Conservation (phyloP, 208 protist species). For the Angomonas deanei region DNA sequence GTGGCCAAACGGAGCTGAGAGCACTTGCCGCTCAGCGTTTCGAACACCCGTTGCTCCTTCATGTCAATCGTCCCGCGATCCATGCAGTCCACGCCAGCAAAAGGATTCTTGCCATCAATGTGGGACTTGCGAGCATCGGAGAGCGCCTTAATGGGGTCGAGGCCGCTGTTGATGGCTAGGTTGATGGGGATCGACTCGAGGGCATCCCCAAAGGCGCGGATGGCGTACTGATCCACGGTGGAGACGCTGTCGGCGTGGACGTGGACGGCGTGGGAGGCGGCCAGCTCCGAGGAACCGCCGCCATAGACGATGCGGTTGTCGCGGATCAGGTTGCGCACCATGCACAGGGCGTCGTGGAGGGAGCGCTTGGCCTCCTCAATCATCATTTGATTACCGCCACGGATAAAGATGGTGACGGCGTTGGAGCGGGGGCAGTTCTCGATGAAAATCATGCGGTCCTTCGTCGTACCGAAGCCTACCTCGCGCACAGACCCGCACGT, state of each 20-base stretch:
- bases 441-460: conserved; percentile 99
- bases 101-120: conserved; percentile 92
- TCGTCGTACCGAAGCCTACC: conserved; percentile 95
- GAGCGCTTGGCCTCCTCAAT: conserved; percentile 99
- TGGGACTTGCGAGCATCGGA: conserved; percentile 95
- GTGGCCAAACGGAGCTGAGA: conserved; percentile 99
- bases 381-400: conserved; percentile 99
- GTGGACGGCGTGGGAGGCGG: conserved; percentile 93
- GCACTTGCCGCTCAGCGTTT: conserved; percentile 98
- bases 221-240: conserved; percentile 98
- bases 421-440: conserved; percentile 98
- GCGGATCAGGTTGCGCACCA: conserved; percentile 99
- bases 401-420: conserved; percentile 99
- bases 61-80: conserved; percentile 95
- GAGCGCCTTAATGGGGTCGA: conserved; percentile 96
- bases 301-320: conserved; percentile 99
- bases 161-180: conserved; percentile 98
- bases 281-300: conserved; percentile 99
- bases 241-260: conserved; percentile 90
- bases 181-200: conserved; percentile 99
- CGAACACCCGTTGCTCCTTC: conserved; percentile 97
- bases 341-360: conserved; percentile 99
- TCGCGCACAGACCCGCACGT: conserved; percentile 87
- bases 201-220: conserved; percentile 99
- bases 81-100: conserved; percentile 98